A percentile compares a stretch with the other conserved stretches of the same genome.
phyloP scores from a whole-genome alignment of 2,329 filamentous ascomycete genomes.

The Chaetomiaceae sp. region DNA sequence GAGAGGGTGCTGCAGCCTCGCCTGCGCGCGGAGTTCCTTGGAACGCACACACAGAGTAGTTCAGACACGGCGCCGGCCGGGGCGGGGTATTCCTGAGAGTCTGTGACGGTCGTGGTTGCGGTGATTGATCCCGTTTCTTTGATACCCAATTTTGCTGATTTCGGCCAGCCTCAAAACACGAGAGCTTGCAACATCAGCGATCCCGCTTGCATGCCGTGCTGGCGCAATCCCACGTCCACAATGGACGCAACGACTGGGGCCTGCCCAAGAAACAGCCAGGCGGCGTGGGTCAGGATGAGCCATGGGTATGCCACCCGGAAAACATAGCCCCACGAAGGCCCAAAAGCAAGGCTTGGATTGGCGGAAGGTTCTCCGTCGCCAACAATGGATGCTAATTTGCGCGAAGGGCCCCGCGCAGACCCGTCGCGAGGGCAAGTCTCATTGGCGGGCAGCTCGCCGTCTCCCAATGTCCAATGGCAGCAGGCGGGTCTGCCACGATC shows the following conservation, averaged over 20 bases:
- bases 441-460: neutral
- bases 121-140: too few species aligned
- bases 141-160: too few species aligned
- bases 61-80: too few species aligned
- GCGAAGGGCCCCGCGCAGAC: neutral
- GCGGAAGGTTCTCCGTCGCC: neutral
- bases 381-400: neutral
- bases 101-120: too few species aligned
- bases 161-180: too few species aligned
- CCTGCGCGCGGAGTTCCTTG: too few species aligned
- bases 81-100: too few species aligned
- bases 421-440: neutral
- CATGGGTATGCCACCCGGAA: constrained; percentile 2
- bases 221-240: neutral
- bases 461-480: neutral
- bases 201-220: neutral
- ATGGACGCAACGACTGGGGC: too few species aligned
- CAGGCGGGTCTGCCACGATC: neutral
- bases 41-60: neutral
- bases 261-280: too few species aligned
- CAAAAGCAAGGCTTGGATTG: neutral
- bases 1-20: neutral
- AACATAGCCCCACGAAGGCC: neutral
- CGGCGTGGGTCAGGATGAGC: neutral
- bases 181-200: too few species aligned